Conservation (phyloP, 305 asterid genomes). For the Coffea humblotiana region DNA sequence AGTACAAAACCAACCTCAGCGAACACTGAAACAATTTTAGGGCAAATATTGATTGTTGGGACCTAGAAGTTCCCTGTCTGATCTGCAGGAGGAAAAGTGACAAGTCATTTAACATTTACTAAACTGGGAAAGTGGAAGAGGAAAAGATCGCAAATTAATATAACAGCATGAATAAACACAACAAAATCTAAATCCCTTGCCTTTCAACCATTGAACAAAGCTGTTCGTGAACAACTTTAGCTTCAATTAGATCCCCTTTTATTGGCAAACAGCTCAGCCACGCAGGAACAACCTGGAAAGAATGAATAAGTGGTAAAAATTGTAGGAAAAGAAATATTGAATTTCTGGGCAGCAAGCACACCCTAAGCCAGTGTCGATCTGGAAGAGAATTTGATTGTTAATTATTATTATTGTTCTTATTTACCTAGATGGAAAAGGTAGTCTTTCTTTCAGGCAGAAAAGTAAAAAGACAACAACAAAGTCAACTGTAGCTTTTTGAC, state of each 20-base stretch:
- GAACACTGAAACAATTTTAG: conserved; percentile 81
- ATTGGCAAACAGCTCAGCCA: conserved; percentile 94
- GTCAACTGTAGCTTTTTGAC: not conserved
- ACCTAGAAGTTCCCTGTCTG: conserved; percentile 76
- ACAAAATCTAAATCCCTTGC: conserved; percentile 28
- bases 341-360: not conserved
- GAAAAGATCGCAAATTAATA: not conserved
- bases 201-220: conserved; percentile 91
- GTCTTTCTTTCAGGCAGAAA: not conserved
- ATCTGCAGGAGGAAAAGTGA: conserved; percentile 46
- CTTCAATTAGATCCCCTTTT: conserved; percentile 89
- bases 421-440: not conserved
- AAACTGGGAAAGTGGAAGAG: not conserved
- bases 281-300: conserved; percentile 79
- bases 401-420: not conserved
- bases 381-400: not conserved
- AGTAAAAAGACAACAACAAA: not conserved
- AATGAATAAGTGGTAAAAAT: conserved; percentile 7
- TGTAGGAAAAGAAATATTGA: not conserved
- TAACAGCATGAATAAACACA: not conserved
- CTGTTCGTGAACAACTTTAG: conserved; percentile 90
- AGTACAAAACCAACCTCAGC: conserved; percentile 62
- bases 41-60: conserved; percentile 81
- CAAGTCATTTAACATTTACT: not conserved
- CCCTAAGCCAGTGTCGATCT: not conserved